Percentiles rank a stretch among this genome's conserved stretches.
These are phyloP conservation scores for Secale cereale DNA, from an alignment of 176 grass and related monocot species.

Conservation along the genomic window DNA sequence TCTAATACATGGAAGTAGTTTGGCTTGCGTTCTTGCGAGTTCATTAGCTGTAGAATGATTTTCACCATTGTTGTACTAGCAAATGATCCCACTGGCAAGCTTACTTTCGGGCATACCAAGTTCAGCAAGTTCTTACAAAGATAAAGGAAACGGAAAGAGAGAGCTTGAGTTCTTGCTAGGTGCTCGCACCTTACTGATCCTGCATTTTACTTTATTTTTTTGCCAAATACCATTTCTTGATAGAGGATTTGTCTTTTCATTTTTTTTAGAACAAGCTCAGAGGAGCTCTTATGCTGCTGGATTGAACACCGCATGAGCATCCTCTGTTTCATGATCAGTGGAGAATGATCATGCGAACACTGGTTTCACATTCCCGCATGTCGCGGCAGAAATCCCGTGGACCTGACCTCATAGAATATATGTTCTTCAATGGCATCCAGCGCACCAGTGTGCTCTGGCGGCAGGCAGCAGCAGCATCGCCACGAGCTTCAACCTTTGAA, in stretches of 20 bases:
- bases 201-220: too few species aligned
- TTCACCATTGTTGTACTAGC: neutral
- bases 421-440: neutral
- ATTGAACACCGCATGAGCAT: too few species aligned
- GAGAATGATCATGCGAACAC: neutral
- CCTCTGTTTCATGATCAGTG: neutral
- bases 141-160: too few species aligned
- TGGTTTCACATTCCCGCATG: neutral
- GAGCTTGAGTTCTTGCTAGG: too few species aligned
- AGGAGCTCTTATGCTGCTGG: too few species aligned
- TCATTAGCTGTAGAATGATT: constrained; percentile 20
- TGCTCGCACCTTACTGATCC: too few species aligned
- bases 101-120: neutral
- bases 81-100: neutral
- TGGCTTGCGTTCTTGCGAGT: constrained; percentile 65
- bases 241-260: too few species aligned
- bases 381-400: neutral
- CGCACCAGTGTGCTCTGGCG: too few species aligned
- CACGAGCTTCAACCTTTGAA: too few species aligned
- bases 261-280: too few species aligned
- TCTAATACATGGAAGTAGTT: constrained; percentile 18
- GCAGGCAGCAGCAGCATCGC: too few species aligned
- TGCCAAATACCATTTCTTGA: neutral
- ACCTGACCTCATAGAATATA: neutral
- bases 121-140: too few species aligned